Conservation (phyloP, 208 protist genomes). For the Tetramitus jugosus region DNA sequence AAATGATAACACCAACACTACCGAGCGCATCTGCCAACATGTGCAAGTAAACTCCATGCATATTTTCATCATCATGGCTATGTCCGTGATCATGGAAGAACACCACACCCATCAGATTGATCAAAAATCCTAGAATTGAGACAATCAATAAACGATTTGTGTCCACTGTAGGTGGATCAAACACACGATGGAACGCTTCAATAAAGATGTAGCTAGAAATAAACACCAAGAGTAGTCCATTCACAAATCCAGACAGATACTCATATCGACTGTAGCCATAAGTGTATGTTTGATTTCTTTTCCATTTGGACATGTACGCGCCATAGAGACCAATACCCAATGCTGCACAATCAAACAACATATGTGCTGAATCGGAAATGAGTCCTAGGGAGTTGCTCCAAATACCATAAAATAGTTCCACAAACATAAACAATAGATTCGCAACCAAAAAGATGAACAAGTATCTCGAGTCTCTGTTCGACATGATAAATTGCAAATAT, state of each 20-base stretch:
- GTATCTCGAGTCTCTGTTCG: background rate
- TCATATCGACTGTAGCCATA: conserved; percentile 70
- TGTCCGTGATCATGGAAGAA: conserved; percentile 63
- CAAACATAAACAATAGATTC: conserved; percentile 59
- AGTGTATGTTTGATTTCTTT: conserved; percentile 49
- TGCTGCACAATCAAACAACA: conserved; percentile 89
- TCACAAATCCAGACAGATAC: conserved; percentile 66
- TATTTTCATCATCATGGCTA: conserved; percentile 54
- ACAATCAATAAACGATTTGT: conserved; percentile 62
- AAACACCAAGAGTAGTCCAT: conserved; percentile 64
- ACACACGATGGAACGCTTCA: conserved; percentile 60
- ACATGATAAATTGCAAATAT: background rate
- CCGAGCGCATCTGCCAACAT: conserved; percentile 72
- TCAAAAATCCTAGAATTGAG: conserved; percentile 58
- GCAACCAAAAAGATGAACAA: conserved; percentile 54
- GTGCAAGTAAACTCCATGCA: conserved; percentile 69
- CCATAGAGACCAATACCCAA: conserved; percentile 82
- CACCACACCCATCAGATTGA: conserved; percentile 65
- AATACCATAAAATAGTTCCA: conserved; percentile 69
- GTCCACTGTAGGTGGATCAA: conserved; percentile 63
- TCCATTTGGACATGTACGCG: conserved; percentile 71
- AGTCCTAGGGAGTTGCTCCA: conserved; percentile 67
- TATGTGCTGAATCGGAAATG: conserved; percentile 91
- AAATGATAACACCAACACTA: conserved; percentile 68
- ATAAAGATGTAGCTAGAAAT: conserved; percentile 44